Base-by-base conservation (phyloP, 768 basidiomycete species). In the Paxillus rubicundulus region DNA sequence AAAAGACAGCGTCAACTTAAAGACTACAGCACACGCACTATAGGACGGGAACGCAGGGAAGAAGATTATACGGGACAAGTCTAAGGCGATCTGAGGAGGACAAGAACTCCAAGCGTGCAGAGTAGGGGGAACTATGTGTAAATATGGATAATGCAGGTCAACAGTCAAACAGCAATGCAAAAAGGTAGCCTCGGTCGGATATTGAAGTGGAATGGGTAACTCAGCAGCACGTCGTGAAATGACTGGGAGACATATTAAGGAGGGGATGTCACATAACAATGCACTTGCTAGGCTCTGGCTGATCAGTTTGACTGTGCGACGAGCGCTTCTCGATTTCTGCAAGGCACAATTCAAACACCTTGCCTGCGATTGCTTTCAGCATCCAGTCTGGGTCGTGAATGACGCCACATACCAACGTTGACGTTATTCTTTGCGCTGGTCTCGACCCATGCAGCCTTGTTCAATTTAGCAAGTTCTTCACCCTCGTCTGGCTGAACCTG, bases 371-470 rank as follows among this genome's bases (percentile, higher is more conserved):
- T 17, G 9, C 13, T 3, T 40, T 55, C 52, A 48, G 50, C 49
- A 28, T 30, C 10, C 27, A 28, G 46, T 51, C 37, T 45, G 46
- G 12, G 47, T 45, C 42, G 42, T 39, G 45, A 30, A 21, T 38
- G n/a, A 36, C 47, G 53, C 36, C 39, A 86, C 93, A 70, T 61
- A 93, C 93, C 84, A 61, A 97, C 87, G 70, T 96, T 94, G 69
- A 82, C 70, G 60, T 92, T 89, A 52, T 82, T 77, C 78, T 90
- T 90, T 33, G 94, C 92, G 62, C 89, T 92, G 13, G 90, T 90
- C 72, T 96, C 94, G 39, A 95, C 77, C 76, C 85, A 95, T 4
- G 86, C 87, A 8, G 90, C 85, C 37, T 84, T 80, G 61, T 85
- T 82, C 53, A 75, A 75, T 59, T 80, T 78, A 9, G 92, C 93